Conservation (phyloP, 2,329 filamentous ascomycete genomes). For the Aspergillus sp. region DNA sequence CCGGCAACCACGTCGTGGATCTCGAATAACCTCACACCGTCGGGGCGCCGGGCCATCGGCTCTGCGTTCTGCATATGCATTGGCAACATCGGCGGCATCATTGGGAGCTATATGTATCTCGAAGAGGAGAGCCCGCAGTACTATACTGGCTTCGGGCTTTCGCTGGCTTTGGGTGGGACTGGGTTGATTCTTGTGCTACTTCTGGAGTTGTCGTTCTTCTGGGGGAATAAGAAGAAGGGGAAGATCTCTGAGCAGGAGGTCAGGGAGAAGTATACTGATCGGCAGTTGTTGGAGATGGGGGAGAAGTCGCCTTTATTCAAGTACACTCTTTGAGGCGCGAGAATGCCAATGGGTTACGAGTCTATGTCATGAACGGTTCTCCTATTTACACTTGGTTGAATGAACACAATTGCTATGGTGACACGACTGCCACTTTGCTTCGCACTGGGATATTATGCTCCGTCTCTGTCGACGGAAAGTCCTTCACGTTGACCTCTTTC, state of each 20-base stretch:
- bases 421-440: conserved; percentile 21
- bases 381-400: too few relatives aligned
- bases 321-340: conserved; percentile 27
- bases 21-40: conserved; percentile 25
- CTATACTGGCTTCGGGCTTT: conserved; percentile 22
- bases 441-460: conserved; percentile 27
- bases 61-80: conserved; percentile 21
- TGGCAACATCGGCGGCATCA: conserved; percentile 23
- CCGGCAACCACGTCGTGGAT: conserved; percentile 25
- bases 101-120: conserved; percentile 26
- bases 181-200: conserved; percentile 18
- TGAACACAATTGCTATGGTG: not conserved
- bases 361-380: too few relatives aligned
- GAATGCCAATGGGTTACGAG: too few relatives aligned
- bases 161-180: conserved; percentile 15
- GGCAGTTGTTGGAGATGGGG: conserved; percentile 41
- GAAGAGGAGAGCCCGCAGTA: conserved; percentile 20
- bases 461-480: conserved; percentile 25
- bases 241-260: conserved; percentile 31
- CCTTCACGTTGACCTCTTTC: conserved; percentile 27
- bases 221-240: conserved; percentile 18
- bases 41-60: conserved; percentile 21
- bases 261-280: conserved; percentile 35
- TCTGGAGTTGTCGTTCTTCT: conserved; percentile 19
- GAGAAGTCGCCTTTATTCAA: conserved; percentile 44